Base-by-base conservation (phyloP, 768 basidiomycete species). In the Termitomyces titanicus region DNA sequence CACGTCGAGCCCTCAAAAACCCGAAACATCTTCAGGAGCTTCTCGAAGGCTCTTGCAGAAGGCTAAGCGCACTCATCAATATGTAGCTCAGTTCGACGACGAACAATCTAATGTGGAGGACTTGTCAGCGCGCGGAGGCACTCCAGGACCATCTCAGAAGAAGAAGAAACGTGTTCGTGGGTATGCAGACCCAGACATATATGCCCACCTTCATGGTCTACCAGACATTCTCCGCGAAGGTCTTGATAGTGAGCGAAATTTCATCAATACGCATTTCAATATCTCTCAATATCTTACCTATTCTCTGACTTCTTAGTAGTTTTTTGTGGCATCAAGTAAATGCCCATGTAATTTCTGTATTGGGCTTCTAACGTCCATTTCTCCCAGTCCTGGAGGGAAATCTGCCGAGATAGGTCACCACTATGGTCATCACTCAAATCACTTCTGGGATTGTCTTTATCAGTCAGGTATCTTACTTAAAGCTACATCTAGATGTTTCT, bases 271-370 rank as follows among this genome's bases (percentile, higher is more conserved):
- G 2, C 13, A 53, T 24, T 9, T 7, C 12, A 34, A 33, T 38
- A 54, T 8, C 11, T 29, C 9, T 37, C 22, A 20, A n/a, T n/a
- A n/a, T 42, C 38, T 43, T 33, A 33, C 39, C 29, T 10, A 39
- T n/a, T n/a, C n/a, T 10, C 17, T 22, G 15, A 24, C 9, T 34
- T 43, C n/a, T 0, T 35, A 93, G 90, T 93, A 22, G 60, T 92
- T 13, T 92, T 94, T 60, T 92, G 89, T 63, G 92, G 92, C 8
- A 91, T 94, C 47, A 94, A 92, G 91, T 91, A 58, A 51, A 11
- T 18, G 12, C n/a, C 10, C 35, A 7, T 49, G 5, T 40, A 10
- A 3, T 13, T 40, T 77, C 58, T 15, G 17, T 50, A 47, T 20
- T 24, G 5, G 5, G 38, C 38, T 39, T 39, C 18, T 39, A 11